Evolutionary conservation across 1,284 basidiomycete species (phyloP).

Genomic region (Testicularia cyperi): DNA sequence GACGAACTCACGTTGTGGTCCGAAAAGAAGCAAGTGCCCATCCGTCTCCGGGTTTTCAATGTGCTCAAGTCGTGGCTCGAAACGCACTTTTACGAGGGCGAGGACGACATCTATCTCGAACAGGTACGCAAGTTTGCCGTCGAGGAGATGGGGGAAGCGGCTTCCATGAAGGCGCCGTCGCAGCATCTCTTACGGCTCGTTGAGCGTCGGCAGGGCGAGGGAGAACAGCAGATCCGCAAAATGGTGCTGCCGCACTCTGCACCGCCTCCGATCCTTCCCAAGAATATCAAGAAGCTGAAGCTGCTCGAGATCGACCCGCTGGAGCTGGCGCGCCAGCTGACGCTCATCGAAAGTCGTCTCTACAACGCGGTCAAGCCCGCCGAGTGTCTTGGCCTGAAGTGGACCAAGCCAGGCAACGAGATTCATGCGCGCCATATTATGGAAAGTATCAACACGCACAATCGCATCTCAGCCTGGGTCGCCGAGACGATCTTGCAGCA

Average conservation of each 20-base stretch:
- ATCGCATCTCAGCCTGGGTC: conserved; percentile 88
- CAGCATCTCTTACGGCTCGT: conserved; percentile 59
- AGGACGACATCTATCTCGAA: conserved; percentile 58
- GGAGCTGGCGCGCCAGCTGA: conserved; percentile 90
- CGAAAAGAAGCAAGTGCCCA: conserved; percentile 82
- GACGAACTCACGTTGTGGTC: conserved; percentile 78
- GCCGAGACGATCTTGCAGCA: conserved; percentile 82
- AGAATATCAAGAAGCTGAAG: conserved; percentile 74
- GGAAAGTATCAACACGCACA: conserved; percentile 85
- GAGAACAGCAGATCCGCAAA: conserved; percentile 48
- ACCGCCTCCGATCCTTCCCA: conserved; percentile 73
- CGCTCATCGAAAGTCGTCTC: conserved; percentile 83
- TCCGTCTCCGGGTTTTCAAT: conserved; percentile 66
- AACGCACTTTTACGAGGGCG: conserved; percentile 58
- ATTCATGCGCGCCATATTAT: conserved; percentile 73
- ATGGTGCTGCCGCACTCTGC: conserved; percentile 52
- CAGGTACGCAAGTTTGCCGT: conserved; percentile 58
- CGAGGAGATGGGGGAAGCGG: conserved; percentile 50
- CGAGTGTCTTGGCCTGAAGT: conserved; percentile 74
- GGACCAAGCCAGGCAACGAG: conserved; percentile 52
- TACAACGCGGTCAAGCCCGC: conserved; percentile 86
- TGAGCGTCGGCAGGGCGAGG: conserved; percentile 55
- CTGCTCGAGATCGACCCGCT: conserved; percentile 84
- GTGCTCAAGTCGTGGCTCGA: conserved; percentile 62
- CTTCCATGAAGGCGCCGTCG: conserved; percentile 39